Conservation (phyloP, 352 stramenopile genomes). For the Phytophthora aleatoria region DNA sequence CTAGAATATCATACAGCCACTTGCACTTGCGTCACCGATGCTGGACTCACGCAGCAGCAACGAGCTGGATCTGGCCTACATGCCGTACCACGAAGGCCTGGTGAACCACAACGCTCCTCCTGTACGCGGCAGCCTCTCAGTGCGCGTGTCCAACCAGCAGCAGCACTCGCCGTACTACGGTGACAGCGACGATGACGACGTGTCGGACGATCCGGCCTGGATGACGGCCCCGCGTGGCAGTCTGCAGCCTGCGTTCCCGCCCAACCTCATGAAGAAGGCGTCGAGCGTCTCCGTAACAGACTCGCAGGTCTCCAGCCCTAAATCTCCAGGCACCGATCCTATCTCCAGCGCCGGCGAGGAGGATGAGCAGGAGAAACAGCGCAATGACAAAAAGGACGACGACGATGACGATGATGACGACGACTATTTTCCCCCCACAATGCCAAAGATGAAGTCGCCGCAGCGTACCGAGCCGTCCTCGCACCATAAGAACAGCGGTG, state of each 20-base stretch:
- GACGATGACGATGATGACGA: slow-evolving; percentile 38
- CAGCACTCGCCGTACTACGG: slow-evolving; percentile 35
- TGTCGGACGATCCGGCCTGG: slow-evolving; percentile 71
- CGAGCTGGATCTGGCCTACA: slow-evolving; percentile 49
- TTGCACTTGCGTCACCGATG: slow-evolving; percentile 10
- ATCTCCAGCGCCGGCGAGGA: slow-evolving; percentile 35
- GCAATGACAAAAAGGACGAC: slow-evolving; percentile 25
- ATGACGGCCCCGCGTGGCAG: slow-evolving; percentile 67
- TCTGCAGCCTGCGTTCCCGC: slow-evolving; percentile 57
- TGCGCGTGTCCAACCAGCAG: slow-evolving; percentile 27
- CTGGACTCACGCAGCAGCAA: slow-evolving; percentile 32
- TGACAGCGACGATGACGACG: slow-evolving; percentile 60
- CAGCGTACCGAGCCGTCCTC: slow-evolving; percentile 5
- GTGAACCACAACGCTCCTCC: slow-evolving; percentile 43
- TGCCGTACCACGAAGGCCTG: slow-evolving; percentile 56
- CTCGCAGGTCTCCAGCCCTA: slow-evolving; percentile 31
- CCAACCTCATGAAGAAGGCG: slow-evolving; percentile 70
- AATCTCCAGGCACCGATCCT: slow-evolving; percentile 32
- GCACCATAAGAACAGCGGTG: slow-evolving; percentile 14
- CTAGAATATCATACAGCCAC: not conserved
- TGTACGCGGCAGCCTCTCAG: slow-evolving; percentile 42
- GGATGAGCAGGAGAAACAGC: slow-evolving; percentile 34
- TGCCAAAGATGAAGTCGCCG: slow-evolving; percentile 22
- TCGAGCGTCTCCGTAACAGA: slow-evolving; percentile 39
- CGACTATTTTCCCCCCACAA: slow-evolving; percentile 32